A percentile compares a stretch with the other conserved stretches of the same genome.
Evolutionary conservation across 306 rosid species (phyloP).

Genomic region (Trifolium repens): DNA sequence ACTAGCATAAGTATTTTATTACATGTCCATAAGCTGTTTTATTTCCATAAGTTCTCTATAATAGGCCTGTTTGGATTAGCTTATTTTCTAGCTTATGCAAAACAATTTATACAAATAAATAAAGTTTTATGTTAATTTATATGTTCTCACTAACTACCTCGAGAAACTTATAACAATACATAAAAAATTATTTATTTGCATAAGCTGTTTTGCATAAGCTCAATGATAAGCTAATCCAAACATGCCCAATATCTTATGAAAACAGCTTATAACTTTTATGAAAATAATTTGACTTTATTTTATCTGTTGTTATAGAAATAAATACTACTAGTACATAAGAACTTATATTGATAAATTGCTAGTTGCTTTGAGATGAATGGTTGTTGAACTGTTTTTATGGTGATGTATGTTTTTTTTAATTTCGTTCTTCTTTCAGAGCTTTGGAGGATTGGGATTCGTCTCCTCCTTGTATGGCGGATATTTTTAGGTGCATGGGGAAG

Average conservation of each 20-base stretch:
- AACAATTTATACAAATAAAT: no score
- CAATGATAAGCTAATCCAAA: no score
- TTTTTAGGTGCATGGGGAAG: conserved; percentile 94
- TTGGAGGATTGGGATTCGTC: conserved; percentile 95
- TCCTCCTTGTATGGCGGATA: conserved; percentile 94
- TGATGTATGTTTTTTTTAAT: not conserved
- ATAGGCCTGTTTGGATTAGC: no score
- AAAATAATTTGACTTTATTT: not conserved
- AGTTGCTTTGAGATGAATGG: conserved; percentile 3
- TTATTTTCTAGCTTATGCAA: no score
- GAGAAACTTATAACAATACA: no score
- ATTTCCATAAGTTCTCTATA: no score
- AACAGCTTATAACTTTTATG: not conserved
- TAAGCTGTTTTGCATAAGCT: no score
- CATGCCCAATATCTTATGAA: not conserved
- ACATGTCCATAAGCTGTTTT: not conserved
- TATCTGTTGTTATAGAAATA: not conserved
- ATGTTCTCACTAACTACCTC: no score
- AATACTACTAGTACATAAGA: no score
- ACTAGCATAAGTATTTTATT: not conserved
- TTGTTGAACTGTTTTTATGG: conserved; percentile 26
- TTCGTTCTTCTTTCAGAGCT: conserved; percentile 67
- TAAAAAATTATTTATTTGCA: no score
- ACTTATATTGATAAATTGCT: not conserved
- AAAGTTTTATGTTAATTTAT: no score